Evolutionary conservation across 805 yeast genomes (phyloP), one percentile per base, ranked within the genome.

Genomic region (Candida taoyuanica): DNA sequence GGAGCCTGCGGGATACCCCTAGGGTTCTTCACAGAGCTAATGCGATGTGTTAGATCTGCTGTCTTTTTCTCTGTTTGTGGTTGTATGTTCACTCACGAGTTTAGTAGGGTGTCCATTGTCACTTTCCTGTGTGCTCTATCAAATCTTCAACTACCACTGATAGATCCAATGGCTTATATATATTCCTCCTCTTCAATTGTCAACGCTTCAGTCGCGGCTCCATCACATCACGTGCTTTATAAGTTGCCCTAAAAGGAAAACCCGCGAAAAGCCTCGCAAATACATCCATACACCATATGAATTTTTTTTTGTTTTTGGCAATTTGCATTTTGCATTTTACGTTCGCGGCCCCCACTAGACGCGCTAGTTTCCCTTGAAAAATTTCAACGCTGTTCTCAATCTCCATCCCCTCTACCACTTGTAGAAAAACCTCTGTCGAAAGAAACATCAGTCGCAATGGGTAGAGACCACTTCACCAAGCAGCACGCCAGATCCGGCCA

Each of bases 1-100:
- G 94, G 96, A 1, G 98, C 98, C 56, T 85, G 84, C 6, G 98
- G 98, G 40, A 93, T 93, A 4, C 98, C 98, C 47, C 98, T 74
- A 8, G 97, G 93, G 55, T 93, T 93, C 44, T 53, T 52, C 13
- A 44, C 44, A n/a, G 48, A 45, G 4, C 52, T 48, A n/a, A n/a
- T n/a, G n/a, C n/a, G n/a, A n/a, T n/a, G 29, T 16, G 3, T 12
- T 17, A 21, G 7, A 11, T 8, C n/a, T n/a, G n/a, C n/a, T 25
- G 15, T 12, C 11, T 21, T 7, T 8, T 21, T 7, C 25, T 21
- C 12, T 21, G 25, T 21, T 8, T 25, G 28, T 25, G 28, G 28
- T 8, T n/a, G n/a, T n/a, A n/a, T n/a, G n/a, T n/a, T n/a, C n/a
- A n/a, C n/a, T n/a, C n/a, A n/a, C n/a, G n/a, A n/a, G n/a, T n/a